Evolutionary conservation across 176 grass and related monocot species (phyloP), one percentile per base, ranked within the genome.

Genomic region (Triticum timopheevii): DNA sequence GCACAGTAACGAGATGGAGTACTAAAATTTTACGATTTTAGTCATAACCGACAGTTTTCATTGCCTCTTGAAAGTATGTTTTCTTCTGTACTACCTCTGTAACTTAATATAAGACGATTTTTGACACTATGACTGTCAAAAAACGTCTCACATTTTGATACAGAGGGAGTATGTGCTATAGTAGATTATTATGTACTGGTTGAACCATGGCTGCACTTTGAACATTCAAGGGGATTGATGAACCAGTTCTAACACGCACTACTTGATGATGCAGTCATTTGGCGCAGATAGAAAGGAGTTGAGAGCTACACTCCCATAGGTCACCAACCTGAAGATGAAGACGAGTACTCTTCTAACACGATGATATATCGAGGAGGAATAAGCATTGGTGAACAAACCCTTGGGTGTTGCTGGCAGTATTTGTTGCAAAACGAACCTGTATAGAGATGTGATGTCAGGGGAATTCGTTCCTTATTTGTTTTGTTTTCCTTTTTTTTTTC

Each of bases 281-380:
- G 97, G 97, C 7, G 49, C 94, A 7, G 97, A 99, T 80, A 96
- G 94, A 74, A 99, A 97, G 91, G 94, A 94, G 73, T 40, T 97
- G 78, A 96, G 89, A 83, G 88, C 92, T 67, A 36, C 87, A 17
- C 97, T 99, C 87, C 97, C 94, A 10, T 99, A 91, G 93, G 44
- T 67, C 66, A 10, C 49, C 64, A 71, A 85, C 58, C 42, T 69
- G 54, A 84, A 61, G 81, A 65, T 69, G 54, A 84, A 61, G 81
- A 70, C 20, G 85, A 63, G 16, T 79, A 78, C 73, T 56, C 69
- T 76, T 68, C 40, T 82, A 69, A 69, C 79, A 33, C 65, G 45
- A 79, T 39, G 84, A 85, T 42, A 66, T 84, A 81, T 35, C 42
- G 19, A 78, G 63, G 56, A 89, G 70, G 75, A 93, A 88, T 70